Evolutionary conservation across 768 basidiomycete genomes (phyloP).

Genomic region (Rhizopogon vulgaris): DNA sequence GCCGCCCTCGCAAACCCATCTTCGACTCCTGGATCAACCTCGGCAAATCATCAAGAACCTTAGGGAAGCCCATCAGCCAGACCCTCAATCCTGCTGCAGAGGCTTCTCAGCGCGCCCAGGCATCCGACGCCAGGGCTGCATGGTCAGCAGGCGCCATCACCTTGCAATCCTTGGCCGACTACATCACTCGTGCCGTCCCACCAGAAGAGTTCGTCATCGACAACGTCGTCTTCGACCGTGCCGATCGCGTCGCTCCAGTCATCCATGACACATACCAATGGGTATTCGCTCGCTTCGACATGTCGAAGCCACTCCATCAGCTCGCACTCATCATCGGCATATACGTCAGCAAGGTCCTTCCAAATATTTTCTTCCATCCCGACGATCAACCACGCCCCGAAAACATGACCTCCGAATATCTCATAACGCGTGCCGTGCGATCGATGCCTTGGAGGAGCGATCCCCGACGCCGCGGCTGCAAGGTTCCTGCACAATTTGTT

Average conservation of each 20-base stretch:
- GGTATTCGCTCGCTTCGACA: not conserved
- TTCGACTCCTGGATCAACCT: not conserved
- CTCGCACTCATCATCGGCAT: not conserved
- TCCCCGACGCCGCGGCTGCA: not conserved
- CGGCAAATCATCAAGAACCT: not conserved
- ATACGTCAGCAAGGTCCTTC: not conserved
- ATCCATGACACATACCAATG: not conserved
- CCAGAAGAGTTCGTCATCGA: not conserved
- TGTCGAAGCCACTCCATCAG: not conserved
- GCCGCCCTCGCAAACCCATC: not conserved
- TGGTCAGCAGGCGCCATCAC: not conserved
- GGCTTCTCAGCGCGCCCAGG: not conserved
- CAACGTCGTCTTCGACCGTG: not conserved
- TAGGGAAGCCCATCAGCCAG: no score
- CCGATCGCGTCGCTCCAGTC: no score
- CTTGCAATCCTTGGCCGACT: not conserved
- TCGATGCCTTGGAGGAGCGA: not conserved
- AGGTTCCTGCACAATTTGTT: not conserved
- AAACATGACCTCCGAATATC: no score
- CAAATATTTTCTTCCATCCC: not conserved
- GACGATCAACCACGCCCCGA: no score
- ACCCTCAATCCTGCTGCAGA: not conserved
- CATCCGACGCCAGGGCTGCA: not conserved
- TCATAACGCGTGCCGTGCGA: not conserved
- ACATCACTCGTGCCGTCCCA: not conserved